Evolutionary conservation across 768 basidiomycete genomes (phyloP).

Genomic region (Trametes gibbosa): DNA sequence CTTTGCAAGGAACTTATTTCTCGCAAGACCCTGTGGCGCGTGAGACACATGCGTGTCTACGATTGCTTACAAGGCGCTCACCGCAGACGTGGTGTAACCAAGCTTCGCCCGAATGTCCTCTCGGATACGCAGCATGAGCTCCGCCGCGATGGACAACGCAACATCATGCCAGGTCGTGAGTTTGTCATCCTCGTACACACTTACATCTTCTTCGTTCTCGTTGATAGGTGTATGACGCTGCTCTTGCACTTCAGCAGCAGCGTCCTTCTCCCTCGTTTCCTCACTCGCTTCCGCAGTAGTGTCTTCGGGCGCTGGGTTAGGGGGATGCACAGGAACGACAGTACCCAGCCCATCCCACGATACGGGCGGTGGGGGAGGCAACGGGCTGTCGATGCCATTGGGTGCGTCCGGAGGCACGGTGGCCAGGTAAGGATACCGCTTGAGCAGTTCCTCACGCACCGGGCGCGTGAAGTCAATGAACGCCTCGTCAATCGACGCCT

Average conservation of each 20-base stretch:
- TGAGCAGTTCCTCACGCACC: conserved; percentile 71
- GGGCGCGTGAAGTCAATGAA: conserved; percentile 89
- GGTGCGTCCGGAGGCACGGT: conserved; percentile 66
- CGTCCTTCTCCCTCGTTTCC: neutral
- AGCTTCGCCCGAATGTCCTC: conserved; percentile 63
- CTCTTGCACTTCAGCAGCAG: neutral
- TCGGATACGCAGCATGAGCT: conserved; percentile 76
- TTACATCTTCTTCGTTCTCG: neutral
- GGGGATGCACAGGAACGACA: conserved; percentile 54
- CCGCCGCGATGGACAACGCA: conserved; percentile 84
- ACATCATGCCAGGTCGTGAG: conserved; percentile 85
- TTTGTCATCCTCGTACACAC: conserved; percentile 29
- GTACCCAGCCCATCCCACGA: conserved; percentile 60
- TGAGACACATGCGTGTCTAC: neutral
- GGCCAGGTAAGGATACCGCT: conserved; percentile 74
- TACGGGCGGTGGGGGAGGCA: conserved; percentile 70
- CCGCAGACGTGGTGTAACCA: conserved; percentile 93
- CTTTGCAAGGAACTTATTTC: conserved; percentile 96
- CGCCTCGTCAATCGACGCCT: conserved; percentile 96
- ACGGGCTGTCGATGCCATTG: conserved; percentile 67
- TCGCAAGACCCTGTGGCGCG: conserved; percentile 67
- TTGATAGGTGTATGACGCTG: no score
- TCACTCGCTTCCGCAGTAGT: conserved; percentile 2
- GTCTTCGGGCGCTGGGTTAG: conserved; percentile 16
- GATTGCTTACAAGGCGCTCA: conserved; percentile 36